Base-by-base conservation (phyloP, 179 eudicot genomes). In the Amaranthus tricolor region DNA sequence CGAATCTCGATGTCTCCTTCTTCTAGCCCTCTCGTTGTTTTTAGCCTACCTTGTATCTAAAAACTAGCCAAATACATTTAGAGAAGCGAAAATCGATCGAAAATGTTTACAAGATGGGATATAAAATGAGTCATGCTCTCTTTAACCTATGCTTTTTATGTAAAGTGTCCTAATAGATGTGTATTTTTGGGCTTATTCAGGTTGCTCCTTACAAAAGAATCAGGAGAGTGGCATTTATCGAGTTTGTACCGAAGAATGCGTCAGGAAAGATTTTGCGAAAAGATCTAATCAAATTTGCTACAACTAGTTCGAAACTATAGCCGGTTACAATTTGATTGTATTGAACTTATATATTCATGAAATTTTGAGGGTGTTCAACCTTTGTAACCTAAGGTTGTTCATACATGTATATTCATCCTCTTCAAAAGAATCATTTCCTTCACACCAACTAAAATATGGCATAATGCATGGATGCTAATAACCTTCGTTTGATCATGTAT, bases 191-290 rank as follows among this genome's bases (percentile, higher is more conserved):
- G 58, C 59, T 74, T 9, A 70, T 71, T 62, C 79, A 94, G 98
- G 98, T 94, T 61, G 98, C 97, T 66, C 97, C 98, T 14, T 94
- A 94, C 81, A 95, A 95, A 86, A 85, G 86, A 81, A 78, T 95
- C 50, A 83, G 97, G 43, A 79, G 90, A 53, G 93, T 93, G 67
- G 93, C 91, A 8, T 95, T 95, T 58, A 80, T 81, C 58, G 87
- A 74, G 71, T 87, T 97, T 15, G 68, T 95, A 53, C 97, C 99
- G 6, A 95, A 95, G 88, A 94, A 90, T 77, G 89, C 98, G 9
- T 90, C 98, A 0, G 98, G 98, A 66, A 94, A 95, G 81, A 92
- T 90, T 62, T 88, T 95, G 17, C 84, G 97, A 75, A 92, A 93
- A 82, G 99, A 95, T 78, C 85, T 95, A 8, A 95, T 93, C 58